These are phyloP conservation scores for Cordyceps cateniannulata DNA, from an alignment of 2,329 filamentous ascomycete species.

Conservation along the genomic window DNA sequence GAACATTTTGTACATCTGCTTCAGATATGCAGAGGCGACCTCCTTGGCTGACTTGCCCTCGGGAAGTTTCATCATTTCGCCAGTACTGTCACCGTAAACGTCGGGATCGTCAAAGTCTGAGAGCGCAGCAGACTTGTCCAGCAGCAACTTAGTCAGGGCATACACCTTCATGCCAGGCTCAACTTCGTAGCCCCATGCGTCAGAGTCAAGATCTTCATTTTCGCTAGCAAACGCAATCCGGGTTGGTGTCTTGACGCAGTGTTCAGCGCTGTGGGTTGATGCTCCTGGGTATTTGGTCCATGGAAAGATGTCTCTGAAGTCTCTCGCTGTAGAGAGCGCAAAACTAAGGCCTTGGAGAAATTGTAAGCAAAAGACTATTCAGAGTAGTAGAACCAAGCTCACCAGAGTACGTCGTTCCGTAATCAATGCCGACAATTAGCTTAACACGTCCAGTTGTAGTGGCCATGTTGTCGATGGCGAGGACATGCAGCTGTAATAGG, in stretches of 20 bases:
- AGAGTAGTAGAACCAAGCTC: not conserved
- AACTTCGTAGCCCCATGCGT: not conserved
- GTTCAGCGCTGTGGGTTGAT: constrained; percentile 13
- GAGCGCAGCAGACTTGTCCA: not conserved
- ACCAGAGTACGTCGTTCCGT: constrained; percentile 18
- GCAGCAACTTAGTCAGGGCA: not conserved
- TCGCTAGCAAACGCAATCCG: constrained; percentile 15
- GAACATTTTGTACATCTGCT: not conserved
- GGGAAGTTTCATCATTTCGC: not conserved
- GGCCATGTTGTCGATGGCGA: not conserved
- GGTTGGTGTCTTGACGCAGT: constrained; percentile 16
- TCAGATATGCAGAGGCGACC: not conserved
- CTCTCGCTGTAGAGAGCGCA: constrained; percentile 14
- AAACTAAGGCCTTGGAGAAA: constrained; percentile 16
- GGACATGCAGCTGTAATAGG: too few relatives aligned
- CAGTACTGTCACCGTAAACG: not conserved
- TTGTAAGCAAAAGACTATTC: too few relatives aligned
- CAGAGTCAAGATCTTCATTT: constrained; percentile 9
- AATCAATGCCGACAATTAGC: constrained; percentile 14
- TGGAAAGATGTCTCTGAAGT: constrained; percentile 15
- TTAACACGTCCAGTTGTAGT: not conserved
- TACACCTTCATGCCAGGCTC: not conserved
- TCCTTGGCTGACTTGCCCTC: not conserved
- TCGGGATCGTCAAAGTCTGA: not conserved
- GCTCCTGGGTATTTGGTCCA: constrained; percentile 18